Evolutionary conservation across 2,329 filamentous ascomycete genomes (phyloP).

Genomic region (Alternaria gaisen): DNA sequence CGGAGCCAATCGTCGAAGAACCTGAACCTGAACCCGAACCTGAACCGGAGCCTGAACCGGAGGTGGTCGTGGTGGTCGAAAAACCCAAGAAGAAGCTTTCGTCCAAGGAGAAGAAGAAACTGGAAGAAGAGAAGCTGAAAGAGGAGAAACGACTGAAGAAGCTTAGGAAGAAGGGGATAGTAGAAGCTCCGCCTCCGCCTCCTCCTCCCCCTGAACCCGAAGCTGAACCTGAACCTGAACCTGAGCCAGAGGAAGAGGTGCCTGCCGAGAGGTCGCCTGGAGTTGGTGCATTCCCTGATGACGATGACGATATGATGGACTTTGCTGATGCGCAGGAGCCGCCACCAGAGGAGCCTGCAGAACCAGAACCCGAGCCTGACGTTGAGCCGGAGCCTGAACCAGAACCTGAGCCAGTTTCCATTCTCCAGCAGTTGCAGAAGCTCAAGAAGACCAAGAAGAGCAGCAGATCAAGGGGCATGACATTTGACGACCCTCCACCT

Average conservation of each 20-base stretch:
- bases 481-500: slow-evolving; percentile 43
- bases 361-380: slow-evolving; percentile 24
- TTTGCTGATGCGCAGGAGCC: slow-evolving; percentile 21
- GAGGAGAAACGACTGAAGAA: slow-evolving; percentile 38
- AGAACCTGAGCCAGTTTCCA: slow-evolving; percentile 33
- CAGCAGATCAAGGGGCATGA: slow-evolving; percentile 67
- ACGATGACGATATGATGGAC: slow-evolving; percentile 52
- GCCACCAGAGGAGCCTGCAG: slow-evolving; percentile 28
- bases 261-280: slow-evolving; percentile 51
- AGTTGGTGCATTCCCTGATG: slow-evolving; percentile 58
- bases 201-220: slow-evolving; percentile 22
- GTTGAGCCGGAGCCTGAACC: slow-evolving; percentile 29
- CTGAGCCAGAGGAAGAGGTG: slow-evolving; percentile 42
- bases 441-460: slow-evolving; percentile 42
- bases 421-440: slow-evolving; percentile 29
- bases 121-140: slow-evolving; percentile 10
- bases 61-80: slow-evolving; percentile 42
- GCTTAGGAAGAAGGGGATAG: slow-evolving; percentile 41
- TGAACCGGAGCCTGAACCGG: slow-evolving; percentile 36
- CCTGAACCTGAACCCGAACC: slow-evolving; percentile 21
- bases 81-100: slow-evolving; percentile 42
- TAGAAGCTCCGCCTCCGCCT: slow-evolving; percentile 20
- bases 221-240: slow-evolving; percentile 42
- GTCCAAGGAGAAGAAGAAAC: slow-evolving; percentile 30
- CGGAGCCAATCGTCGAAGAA: slow-evolving; percentile 39